Base-by-base conservation (phyloP, 192 early-diverging fungal genomes). In the Jimgerdemannia flammicorona region DNA sequence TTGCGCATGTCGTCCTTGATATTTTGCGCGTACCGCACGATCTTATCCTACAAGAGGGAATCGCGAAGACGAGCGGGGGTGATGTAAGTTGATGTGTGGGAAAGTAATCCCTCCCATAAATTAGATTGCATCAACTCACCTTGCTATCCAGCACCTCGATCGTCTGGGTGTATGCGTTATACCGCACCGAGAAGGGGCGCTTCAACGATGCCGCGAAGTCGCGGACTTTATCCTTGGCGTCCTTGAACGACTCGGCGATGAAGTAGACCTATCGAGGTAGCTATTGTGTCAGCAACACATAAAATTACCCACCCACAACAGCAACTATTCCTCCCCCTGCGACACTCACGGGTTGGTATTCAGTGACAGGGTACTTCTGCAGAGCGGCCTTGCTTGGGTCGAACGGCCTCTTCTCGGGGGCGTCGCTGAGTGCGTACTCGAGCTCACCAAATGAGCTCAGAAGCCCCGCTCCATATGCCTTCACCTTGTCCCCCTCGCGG, bases 381-480 rank as follows among this genome's bases (percentile, higher is more conserved):
- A 85, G 29, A 3, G 90, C 87, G 11, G 90, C 89, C 78, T 88
- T 85, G 67, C 88, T 85, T n/a, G 95, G 95, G 75, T 97, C 95
- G 79, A 99, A 99, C 14, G 93, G 84, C 63, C 86, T 83, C 71
- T 88, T 81, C 77, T 94, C 90, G 42, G 96, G 95, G 77, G 94
- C 88, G 64, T 19, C 14, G 14, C 64, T 19, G 42, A 97, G 79
- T 44, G 87, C 89, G 80, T 97, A 97, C 83, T 96, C 94, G 66
- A 99, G 85, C 86, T 99, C 97, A 77, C 97, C 97, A 87, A 96
- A 97, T 63, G 94, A 96, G 72, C 93, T 94, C 72, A 99, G 85
- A 59, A 99, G 75, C 29, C 97, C 97, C 0, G 96, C 96, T 65
- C 97, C 97, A 79, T 92, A 98, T 10, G 97, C 96, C 71, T 91